Base-by-base conservation (phyloP, 2,329 filamentous ascomycete species). In the Trichophyton schoenleinii region DNA sequence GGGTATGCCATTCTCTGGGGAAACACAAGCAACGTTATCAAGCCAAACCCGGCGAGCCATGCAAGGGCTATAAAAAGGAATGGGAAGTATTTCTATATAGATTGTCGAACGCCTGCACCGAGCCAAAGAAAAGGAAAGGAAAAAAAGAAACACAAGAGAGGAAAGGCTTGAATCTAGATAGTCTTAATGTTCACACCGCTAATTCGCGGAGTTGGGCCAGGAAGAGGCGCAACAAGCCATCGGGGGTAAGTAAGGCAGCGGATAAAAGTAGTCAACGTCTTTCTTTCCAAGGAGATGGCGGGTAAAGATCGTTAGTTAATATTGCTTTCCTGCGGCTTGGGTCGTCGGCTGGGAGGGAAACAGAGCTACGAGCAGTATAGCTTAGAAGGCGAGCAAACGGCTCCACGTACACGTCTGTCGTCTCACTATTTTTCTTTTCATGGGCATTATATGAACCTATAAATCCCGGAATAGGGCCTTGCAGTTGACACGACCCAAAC, bases 1-100 rank as follows among this genome's bases (percentile, higher is more conserved):
- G 64, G 60, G 44, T 62, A 64, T 53, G 62, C 55, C 64, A 65
- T 64, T 22, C 57, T 64, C 57, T 44, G 59, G 53, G 38, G 58
- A 36, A 38, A 42, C 46, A 58, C 25, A 31, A 61, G 59, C 52
- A 62, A 60, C 22, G 31, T 8, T 53, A 53, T 34, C 49, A 53
- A 22, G 49, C 22, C 49, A 34, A 53, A 58, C 20, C 38, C 55
- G 13, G 55, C 41, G 36, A 38, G 58, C 28, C 42, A 60, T 60
- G 58, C 42, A 41, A 52, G 13, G 28, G 42, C 36, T 60, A 38
- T 41, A 60, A 48, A 36, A 53, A 60, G 42, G 22, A 46, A 34
- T 44, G 41, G 34, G 58, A n/a, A 31, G 11, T 20, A 25, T 34
- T 53, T 53, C 49, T 53, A 53, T 53, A 53, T 53, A 53, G 49